phyloP scores from a whole-genome alignment of 352 stramenopile species.

The Halophytophthora batemanensis region DNA sequence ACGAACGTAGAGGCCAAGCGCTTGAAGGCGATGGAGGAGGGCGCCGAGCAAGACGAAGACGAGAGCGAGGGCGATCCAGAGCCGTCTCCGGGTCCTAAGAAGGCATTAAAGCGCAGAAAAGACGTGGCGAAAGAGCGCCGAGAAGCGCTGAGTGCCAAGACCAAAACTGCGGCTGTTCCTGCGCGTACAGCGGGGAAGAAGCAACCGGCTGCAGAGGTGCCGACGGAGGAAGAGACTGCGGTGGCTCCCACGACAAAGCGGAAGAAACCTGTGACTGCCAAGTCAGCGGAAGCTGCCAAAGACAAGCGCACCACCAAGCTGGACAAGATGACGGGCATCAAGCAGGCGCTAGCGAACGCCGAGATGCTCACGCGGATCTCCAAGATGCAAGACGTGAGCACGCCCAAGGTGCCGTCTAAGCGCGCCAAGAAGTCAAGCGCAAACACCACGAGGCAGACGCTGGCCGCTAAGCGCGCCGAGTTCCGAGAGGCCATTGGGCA shows the following conservation, averaged over 20 bases:
- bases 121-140: constrained; percentile 15
- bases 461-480: constrained; percentile 41
- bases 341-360: constrained; percentile 44
- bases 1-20: constrained; percentile 37
- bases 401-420: constrained; percentile 59
- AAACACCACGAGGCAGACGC: constrained; percentile 23
- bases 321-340: constrained; percentile 35
- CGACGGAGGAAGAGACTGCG: constrained; percentile 8
- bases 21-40: constrained; percentile 21
- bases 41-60: constrained; percentile 15
- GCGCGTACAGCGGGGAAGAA: constrained; percentile 2
- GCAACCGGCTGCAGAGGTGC: constrained; percentile 3
- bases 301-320: constrained; percentile 19
- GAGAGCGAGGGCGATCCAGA: constrained; percentile 22
- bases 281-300: constrained; percentile 18
- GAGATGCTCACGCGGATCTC: constrained; percentile 46
- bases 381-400: constrained; percentile 61
- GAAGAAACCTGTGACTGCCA: constrained; percentile 9
- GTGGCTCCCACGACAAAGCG: constrained; percentile 3
- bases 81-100: constrained; percentile 22
- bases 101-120: constrained; percentile 37
- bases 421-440: constrained; percentile 41
- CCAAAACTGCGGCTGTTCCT: constrained; percentile 10
- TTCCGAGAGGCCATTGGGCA: constrained; percentile 42
- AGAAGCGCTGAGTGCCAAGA: constrained; percentile 11